Evolutionary conservation across 306 rosid species (phyloP).

Genomic region (Casuarina glauca): DNA sequence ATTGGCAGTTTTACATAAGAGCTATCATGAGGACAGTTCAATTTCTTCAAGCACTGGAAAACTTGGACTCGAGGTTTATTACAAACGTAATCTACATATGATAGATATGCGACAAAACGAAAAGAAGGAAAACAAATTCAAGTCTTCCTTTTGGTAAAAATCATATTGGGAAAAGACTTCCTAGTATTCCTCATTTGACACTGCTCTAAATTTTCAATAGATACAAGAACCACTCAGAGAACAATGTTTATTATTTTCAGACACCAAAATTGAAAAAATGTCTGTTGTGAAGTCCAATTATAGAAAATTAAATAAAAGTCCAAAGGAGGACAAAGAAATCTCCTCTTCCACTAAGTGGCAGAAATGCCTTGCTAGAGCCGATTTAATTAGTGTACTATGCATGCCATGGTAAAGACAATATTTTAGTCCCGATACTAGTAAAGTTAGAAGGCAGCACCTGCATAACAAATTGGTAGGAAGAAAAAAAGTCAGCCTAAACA

Average conservation of each 20-base stretch:
- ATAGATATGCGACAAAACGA: background rate
- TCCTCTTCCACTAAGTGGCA: background rate
- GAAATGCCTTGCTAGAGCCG: background rate
- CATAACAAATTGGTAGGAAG: conserved; percentile 32
- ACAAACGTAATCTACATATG: background rate
- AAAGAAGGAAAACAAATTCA: background rate
- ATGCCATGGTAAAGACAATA: background rate
- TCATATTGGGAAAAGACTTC: background rate
- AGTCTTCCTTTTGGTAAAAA: background rate
- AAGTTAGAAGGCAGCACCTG: conserved; percentile 80
- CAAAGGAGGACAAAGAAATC: background rate
- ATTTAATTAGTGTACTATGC: background rate
- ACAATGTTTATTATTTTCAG: background rate
- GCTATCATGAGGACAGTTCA: background rate
- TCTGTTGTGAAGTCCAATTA: background rate
- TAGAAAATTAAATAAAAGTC: background rate
- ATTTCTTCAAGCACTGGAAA: background rate
- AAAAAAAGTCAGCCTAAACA: conserved; percentile 15
- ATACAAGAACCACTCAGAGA: background rate
- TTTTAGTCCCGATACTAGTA: conserved; percentile 8
- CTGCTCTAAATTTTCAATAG: background rate
- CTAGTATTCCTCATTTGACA: background rate
- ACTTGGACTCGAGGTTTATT: background rate
- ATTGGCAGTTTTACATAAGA: background rate
- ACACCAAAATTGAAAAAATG: background rate